Evolutionary conservation across 73 alveolate species (phyloP), one percentile per base, ranked within the genome.

Genomic region (Tetrahymena thermophila): DNA sequence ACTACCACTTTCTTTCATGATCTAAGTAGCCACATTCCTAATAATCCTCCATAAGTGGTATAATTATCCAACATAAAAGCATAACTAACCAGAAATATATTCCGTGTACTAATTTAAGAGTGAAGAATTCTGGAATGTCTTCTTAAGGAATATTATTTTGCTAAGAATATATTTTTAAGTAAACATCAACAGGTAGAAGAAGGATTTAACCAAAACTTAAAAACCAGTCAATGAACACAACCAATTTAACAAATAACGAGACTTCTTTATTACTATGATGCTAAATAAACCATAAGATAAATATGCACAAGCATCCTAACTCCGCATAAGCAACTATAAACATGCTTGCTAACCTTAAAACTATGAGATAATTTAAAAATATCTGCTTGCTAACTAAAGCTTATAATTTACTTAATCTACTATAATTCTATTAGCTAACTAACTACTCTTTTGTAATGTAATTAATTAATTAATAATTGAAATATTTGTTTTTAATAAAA

Each of bases 21-120:
- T 85, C 94, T 50, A 95, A 93, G 89, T 95, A 94, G 13, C 93
- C 94, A 14, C 95, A 94, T 43, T 95, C 97, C 37, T 95, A 93
- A 56, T 89, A 95, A 85, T 95, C 97, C 40, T 95, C 58, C 97
- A 95, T 89, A 28, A 95, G 85, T 16, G 95, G 97, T 85, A 95
- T 95, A 37, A 95, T 50, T 21, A 94, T 95, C 97, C 97, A 95
- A 34, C 97, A 95, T 7, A 95, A 25, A 35, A 95, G 71, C 85
- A 95, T 85, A 89, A 85, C 94, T 35, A 93, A 31, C 97, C 97
- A 95, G 58, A 85, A 95, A 21, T 35, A 57, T 11, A 85, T 11
- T 95, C 94, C 34, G 55, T 95, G 94, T 3, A 89, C 37, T 93
- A 85, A 13, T 31, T 94, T 56, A n/a, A 50, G 43, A 85, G 93